A percentile compares a stretch with the other conserved stretches of the same genome.
Conservation (phyloP, 2,329 filamentous ascomycete genomes). For the Truncatella angustata region DNA sequence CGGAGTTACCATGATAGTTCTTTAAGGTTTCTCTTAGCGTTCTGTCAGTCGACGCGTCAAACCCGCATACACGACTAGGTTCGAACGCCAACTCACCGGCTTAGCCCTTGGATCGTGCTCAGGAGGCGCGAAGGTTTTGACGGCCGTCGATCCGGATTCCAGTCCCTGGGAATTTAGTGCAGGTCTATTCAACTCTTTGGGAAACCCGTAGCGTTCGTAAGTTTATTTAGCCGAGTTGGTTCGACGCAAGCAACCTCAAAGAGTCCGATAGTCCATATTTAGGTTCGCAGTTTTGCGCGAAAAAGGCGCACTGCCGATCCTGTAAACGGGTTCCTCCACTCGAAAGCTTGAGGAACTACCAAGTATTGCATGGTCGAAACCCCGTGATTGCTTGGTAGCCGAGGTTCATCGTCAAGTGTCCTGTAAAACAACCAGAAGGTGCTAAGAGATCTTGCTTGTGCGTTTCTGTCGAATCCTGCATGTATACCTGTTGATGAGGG, state of each 20-base stretch:
- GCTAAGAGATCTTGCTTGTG: no score
- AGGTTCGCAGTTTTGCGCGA: background rate
- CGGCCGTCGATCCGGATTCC: conserved; percentile 1
- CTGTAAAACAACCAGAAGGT: no score
- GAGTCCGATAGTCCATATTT: background rate
- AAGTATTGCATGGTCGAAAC: no score
- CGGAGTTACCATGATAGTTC: no score
- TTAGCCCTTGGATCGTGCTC: background rate
- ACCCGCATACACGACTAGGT: background rate
- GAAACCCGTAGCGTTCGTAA: conserved; percentile 4
- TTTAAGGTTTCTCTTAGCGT: background rate
- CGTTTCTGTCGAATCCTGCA: no score
- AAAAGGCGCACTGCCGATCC: background rate
- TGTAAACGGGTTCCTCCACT: background rate
- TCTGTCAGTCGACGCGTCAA: conserved; percentile 9
- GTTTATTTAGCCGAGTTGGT: no score
- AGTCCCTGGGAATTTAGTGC: background rate
- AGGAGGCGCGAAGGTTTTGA: background rate
- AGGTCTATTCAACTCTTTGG: background rate
- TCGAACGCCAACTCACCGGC: background rate
- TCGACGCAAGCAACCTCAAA: background rate
- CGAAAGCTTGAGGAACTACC: background rate
- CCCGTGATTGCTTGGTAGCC: no score
- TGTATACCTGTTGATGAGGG: no score
- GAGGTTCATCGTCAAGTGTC: no score